Percentiles rank a stretch among this genome's conserved stretches.
Conservation (phyloP, 805 yeast genomes). For the Cyberlindnera samutprakarnensis region DNA sequence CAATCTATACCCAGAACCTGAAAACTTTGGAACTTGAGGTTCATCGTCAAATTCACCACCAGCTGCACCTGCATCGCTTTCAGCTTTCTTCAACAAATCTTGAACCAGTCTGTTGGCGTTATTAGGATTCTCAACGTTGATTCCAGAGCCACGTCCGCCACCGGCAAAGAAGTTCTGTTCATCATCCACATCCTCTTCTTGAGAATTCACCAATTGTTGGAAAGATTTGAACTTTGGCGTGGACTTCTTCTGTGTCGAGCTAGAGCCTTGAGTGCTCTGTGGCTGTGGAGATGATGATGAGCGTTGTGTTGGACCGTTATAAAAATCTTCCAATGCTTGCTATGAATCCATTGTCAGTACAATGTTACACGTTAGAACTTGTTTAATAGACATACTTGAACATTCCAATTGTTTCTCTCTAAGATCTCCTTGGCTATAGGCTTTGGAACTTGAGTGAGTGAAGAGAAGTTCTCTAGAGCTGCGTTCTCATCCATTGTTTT, state of each 20-base stretch:
- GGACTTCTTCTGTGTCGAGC: slow-evolving; percentile 1
- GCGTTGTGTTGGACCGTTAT: slow-evolving; percentile 17
- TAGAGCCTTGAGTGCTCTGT: slow-evolving; percentile 3
- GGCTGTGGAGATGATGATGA: slow-evolving; percentile 1
- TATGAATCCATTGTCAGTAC: slow-evolving; percentile 2
- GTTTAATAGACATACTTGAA: slow-evolving; percentile 6
- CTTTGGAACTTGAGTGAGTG: slow-evolving; percentile 16
- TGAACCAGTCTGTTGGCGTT: slow-evolving; percentile 32
- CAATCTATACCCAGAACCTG: slow-evolving; percentile 34
- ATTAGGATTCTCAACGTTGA: slow-evolving; percentile 70
- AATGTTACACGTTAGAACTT: not conserved
- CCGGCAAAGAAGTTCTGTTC: slow-evolving; percentile 59
- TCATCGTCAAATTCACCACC: slow-evolving; percentile 26
- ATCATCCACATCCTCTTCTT: slow-evolving; percentile 43
- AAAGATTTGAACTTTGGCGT: slow-evolving; percentile 29
- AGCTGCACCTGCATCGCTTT: slow-evolving; percentile 42
- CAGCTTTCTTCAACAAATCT: slow-evolving; percentile 60
- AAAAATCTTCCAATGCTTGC: slow-evolving; percentile 27
- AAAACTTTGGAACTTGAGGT: slow-evolving; percentile 26
- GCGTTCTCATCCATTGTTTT: slow-evolving; percentile 6
- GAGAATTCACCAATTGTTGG: slow-evolving; percentile 29
- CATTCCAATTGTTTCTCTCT: slow-evolving; percentile 23
- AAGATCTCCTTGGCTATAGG: slow-evolving; percentile 16
- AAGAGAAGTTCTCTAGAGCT: slow-evolving; percentile 10
- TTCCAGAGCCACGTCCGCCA: slow-evolving; percentile 64